Conservation (phyloP, 2,329 filamentous ascomycete species). For the Fusarium napiforme region DNA sequence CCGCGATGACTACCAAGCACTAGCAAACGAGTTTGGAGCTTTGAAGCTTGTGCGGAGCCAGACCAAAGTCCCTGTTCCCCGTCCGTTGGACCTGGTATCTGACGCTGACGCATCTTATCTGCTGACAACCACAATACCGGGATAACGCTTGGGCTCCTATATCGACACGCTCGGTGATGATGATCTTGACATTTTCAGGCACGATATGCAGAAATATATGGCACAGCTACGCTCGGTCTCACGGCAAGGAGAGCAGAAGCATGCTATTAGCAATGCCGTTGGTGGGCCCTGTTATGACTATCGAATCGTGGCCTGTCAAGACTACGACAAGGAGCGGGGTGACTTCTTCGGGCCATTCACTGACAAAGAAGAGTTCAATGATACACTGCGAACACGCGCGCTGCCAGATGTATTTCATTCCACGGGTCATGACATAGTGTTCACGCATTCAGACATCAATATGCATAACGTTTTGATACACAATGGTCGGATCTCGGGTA, state of each 20-base stretch:
- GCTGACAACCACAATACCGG: background rate
- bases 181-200: background rate
- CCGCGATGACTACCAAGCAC: background rate
- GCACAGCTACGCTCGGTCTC: background rate
- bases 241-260: background rate
- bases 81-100: background rate
- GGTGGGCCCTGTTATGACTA: background rate
- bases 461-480: slow-evolving; percentile 44
- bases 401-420: slow-evolving; percentile 2
- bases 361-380: slow-evolving; percentile 25
- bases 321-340: background rate
- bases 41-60: background rate
- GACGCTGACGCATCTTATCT: background rate
- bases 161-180: background rate
- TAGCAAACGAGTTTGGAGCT: background rate
- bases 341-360: slow-evolving; percentile 22
- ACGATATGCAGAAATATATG: background rate
- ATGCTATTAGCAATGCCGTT: background rate
- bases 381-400: background rate
- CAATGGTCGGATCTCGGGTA: slow-evolving; percentile 43
- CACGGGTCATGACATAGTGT: slow-evolving; percentile 43
- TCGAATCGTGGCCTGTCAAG: background rate
- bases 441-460: slow-evolving; percentile 56
- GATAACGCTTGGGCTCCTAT: background rate
- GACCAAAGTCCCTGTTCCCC: background rate